Base-by-base conservation (phyloP, 1,284 basidiomycete species). In the Puccinia novopanici region DNA sequence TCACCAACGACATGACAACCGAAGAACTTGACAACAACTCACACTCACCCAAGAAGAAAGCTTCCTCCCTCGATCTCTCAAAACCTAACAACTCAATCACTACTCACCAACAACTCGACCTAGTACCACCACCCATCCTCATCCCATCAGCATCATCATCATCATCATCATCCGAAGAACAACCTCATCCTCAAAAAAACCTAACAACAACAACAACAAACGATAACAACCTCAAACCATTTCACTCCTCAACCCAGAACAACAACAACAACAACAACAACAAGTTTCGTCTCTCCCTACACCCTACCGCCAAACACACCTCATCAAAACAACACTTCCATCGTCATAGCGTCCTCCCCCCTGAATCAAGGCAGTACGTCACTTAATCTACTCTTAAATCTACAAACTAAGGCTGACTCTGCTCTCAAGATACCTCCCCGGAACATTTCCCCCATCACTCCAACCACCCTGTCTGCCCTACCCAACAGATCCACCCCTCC, bases 21-120 rank as follows among this genome's bases (percentile, higher is more conserved):
- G n/a, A 67, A 40, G 6, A 6, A 65, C 19, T 37, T 27, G 19
- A 40, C 50, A 30, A 74, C 71, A 34, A 72, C 48, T 67, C 63
- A 6, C 40, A 30, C 63, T 67, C 63, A 61, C 57, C 54, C 0
- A 12, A 48, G 24, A 61, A 63, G 30, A 45, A 65, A 68, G 40
- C 75, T 22, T 78, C 76, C n/a, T 71, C 76, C 5, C 52, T 78
- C 48, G 76, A 78, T 59, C 68, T 78, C 52, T 34, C 17, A 19
- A 19, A 59, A 57, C 17, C 19, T 59, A 24, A 8, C 34, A 30
- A 3, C 24, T 27, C 8, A 22, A 55, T 55, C 54, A 24, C 27
- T n/a, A 30, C 6, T 5, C 67, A 22, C 4, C 40, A 22, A 6
- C 37, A n/a, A 42, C 22, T 22, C 34, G 24, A n/a, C 34, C 34